Evolutionary conservation across 1,284 basidiomycete species (phyloP).

Genomic region (Cutaneotrichosporon dermatis): DNA sequence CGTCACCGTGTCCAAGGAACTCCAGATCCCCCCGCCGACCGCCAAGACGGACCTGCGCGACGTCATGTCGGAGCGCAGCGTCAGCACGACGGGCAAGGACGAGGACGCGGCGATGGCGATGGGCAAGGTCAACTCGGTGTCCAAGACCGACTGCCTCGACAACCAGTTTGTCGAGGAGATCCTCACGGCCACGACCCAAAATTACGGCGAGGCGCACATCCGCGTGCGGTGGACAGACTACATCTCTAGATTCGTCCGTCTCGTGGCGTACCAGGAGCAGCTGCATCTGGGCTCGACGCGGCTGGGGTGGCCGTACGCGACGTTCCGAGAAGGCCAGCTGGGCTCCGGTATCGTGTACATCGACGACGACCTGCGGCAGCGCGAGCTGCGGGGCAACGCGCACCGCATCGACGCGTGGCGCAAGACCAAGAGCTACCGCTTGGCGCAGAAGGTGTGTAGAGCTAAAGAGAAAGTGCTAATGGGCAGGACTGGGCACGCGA

Average conservation of each 20-base stretch:
- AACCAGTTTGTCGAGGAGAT: conserved; percentile 89
- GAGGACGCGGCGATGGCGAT: conserved; percentile 9
- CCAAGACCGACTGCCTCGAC: conserved; percentile 66
- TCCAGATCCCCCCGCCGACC: conserved; percentile 14
- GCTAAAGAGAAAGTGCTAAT: no score
- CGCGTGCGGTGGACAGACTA: conserved; percentile 74
- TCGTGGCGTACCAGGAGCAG: conserved; percentile 75
- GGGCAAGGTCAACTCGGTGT: conserved; percentile 26
- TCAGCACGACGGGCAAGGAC: conserved; percentile 20
- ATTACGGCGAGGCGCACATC: conserved; percentile 74
- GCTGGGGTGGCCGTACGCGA: conserved; percentile 57
- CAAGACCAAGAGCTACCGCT: conserved; percentile 61
- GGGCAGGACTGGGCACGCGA: conserved; percentile 57
- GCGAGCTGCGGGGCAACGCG: conserved; percentile 64
- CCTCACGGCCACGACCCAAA: conserved; percentile 63
- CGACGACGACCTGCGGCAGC: conserved; percentile 58
- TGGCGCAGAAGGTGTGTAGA: conserved; percentile 57
- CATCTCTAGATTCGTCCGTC: conserved; percentile 64
- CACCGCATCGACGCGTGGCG: conserved; percentile 76
- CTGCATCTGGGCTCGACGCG: conserved; percentile 61
- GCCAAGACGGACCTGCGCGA: conserved; percentile 3
- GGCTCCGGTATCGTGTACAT: conserved; percentile 66
- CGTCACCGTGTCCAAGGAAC: conserved; percentile 70
- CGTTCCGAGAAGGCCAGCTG: conserved; percentile 49
- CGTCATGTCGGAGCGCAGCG: conserved; percentile 26